Evolutionary conservation across 2,329 filamentous ascomycete genomes (phyloP).

Genomic region (Ceratocystis eucalypticola): DNA sequence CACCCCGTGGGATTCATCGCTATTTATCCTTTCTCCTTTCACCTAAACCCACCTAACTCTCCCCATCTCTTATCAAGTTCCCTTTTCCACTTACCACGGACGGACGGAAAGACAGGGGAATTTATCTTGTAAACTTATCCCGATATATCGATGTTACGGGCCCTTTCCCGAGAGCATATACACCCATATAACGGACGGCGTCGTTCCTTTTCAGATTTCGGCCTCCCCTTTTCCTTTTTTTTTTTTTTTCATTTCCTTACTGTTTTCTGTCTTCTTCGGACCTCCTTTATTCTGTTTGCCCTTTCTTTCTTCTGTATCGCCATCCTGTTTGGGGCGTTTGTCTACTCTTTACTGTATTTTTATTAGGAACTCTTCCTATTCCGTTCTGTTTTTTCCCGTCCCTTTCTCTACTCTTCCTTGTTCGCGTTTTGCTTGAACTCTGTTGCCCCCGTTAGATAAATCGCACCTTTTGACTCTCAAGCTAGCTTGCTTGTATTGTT

Average conservation of each 20-base stretch:
- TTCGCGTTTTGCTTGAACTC: background rate
- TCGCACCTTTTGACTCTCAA: background rate
- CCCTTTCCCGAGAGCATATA: slow-evolving; percentile 1
- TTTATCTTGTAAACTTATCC: slow-evolving; percentile 3
- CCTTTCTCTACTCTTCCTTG: background rate
- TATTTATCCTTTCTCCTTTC: background rate
- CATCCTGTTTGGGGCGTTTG: background rate
- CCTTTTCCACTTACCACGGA: background rate
- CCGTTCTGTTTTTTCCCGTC: background rate
- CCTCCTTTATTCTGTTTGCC: background rate
- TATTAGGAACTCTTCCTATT: background rate
- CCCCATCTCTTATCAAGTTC: too few relatives aligned
- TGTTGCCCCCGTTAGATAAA: background rate
- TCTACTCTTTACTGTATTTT: background rate
- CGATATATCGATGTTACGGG: background rate
- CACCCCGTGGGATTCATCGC: background rate
- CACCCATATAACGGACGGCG: background rate
- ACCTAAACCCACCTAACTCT: too few relatives aligned
- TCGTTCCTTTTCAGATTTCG: background rate
- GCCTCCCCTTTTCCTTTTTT: background rate
- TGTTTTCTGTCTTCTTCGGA: background rate
- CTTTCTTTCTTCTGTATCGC: background rate
- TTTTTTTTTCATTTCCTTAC: background rate
- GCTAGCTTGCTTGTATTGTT: background rate
- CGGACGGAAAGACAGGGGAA: background rate